Base-by-base conservation (phyloP, 768 basidiomycete genomes). In the Leucosporidium scottii region DNA sequence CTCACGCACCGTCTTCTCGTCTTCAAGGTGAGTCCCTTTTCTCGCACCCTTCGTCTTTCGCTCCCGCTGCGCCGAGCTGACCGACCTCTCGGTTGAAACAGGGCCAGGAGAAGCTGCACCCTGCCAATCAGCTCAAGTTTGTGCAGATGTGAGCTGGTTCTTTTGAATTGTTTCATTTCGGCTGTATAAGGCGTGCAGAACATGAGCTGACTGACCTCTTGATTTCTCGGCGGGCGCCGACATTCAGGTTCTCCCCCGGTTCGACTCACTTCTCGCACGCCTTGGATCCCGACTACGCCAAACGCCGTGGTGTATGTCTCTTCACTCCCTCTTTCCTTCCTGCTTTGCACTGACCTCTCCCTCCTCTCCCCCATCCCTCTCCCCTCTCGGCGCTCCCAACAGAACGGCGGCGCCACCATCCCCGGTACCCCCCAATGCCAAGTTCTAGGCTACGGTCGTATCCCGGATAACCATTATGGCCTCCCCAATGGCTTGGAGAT, bases 191-290 rank as follows among this genome's bases (percentile, higher is more conserved):
- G n/a, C n/a, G n/a, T n/a, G n/a, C n/a, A n/a, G n/a, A n/a, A n/a
- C n/a, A n/a, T 9, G 51, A 27, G 58, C 36, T 59, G 58, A 59
- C 5, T n/a, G n/a, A n/a, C n/a, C n/a, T n/a, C n/a, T n/a, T n/a
- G n/a, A n/a, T n/a, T n/a, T 25, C 4, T 28, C 8, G n/a, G 6
- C 9, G 7, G 12, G 23, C 9, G 28, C 55, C 28, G 25, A n/a
- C n/a, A 4, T 34, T 10, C 39, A 59, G 58, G 36, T 63, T 63
- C 30, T 57, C 54, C 18, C 62, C 62, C 9, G 62, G 62, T 1
- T 63, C 62, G 48, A 49, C 28, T 27, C 44, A 63, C 54, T 63
- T 63, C 55, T 56, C 54, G 27, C 62, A 63, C 53, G 62, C 62
- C 9, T 50, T 63, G 31, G 62, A 63, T 23, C 62, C 62, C 4